These are phyloP conservation scores for Chalara sp. DNA, from an alignment of 2,329 filamentous ascomycete genomes.

Conservation along the genomic window DNA sequence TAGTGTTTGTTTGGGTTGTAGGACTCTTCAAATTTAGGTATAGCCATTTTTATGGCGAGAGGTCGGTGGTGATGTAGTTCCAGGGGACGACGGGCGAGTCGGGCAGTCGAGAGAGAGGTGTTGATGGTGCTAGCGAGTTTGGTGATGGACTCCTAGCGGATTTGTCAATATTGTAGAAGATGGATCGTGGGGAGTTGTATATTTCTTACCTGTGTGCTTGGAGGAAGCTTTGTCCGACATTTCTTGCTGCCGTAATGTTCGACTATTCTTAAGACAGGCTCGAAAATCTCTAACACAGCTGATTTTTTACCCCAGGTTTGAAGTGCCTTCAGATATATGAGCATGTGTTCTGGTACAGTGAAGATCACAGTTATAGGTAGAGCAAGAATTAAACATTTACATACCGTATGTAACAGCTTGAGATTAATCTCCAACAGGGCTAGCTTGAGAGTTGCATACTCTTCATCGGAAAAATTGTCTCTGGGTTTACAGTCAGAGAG, in stretches of 20 bases:
- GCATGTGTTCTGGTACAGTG: too few species aligned
- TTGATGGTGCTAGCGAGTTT: constrained; percentile 35
- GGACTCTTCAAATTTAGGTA: constrained; percentile 93
- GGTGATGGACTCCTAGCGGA: constrained; percentile 2
- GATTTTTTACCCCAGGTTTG: constrained; percentile 68
- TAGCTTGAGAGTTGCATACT: constrained; percentile 37
- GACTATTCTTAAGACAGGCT: constrained; percentile 52
- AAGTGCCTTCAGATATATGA: constrained; percentile 38
- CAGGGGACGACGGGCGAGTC: constrained; percentile 66
- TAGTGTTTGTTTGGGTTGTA: constrained; percentile 97
- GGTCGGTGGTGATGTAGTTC: constrained; percentile 85
- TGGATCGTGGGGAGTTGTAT: neutral
- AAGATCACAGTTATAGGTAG: too few species aligned
- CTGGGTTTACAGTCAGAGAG: constrained; percentile 49
- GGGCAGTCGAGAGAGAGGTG: constrained; percentile 53
- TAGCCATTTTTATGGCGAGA: constrained; percentile 76
- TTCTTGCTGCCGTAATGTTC: constrained; percentile 51
- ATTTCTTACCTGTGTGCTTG: constrained; percentile 17
- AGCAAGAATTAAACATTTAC: neutral
- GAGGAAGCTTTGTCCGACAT: constrained; percentile 44
- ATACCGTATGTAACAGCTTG: constrained; percentile 50
- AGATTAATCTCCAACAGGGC: constrained; percentile 57
- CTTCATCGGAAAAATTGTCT: constrained; percentile 18
- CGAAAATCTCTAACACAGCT: constrained; percentile 74
- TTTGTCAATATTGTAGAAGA: neutral